Base-by-base conservation (phyloP, 495 filamentous ascomycete species). In the Pyrenopolyporus hunteri region DNA sequence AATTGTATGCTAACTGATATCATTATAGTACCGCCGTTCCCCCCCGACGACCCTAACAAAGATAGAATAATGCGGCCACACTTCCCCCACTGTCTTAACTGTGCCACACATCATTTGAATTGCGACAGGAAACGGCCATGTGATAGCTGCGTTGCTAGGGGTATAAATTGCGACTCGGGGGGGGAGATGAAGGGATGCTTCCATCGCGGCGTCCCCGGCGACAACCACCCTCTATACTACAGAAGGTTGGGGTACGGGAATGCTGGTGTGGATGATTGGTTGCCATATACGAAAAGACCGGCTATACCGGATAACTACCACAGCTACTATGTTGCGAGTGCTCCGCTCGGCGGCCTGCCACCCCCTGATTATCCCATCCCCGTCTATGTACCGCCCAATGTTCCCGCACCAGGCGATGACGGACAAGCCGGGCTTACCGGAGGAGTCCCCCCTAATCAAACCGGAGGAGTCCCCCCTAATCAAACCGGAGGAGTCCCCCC, bases 61-160 rank as follows among this genome's bases (percentile, higher is more conserved):
- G 1, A 4, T n/a, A n/a, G n/a, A n/a, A n/a, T n/a, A n/a, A n/a
- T n/a, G n/a, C n/a, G n/a, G n/a, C n/a, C n/a, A n/a, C n/a, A n/a
- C n/a, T n/a, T n/a, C n/a, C n/a, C 16, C 22, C 31, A 33, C 11
- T 29, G 11, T 6, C 0, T 9, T n/a, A n/a, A 13, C 1, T 54
- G 58, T 3, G 7, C n/a, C n/a, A n/a, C n/a, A n/a, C n/a, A n/a
- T n/a, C n/a, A n/a, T n/a, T n/a, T n/a, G n/a, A n/a, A n/a, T n/a
- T 63, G 60, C 6, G 60, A 63, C 8, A 25, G 67, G 0, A 66
- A 63, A 14, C 10, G 57, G 9, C 64, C 67, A 2, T 70, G 67
- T 16, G 43, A 64, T 19, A 10, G n/a, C 6, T 70, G 63, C 46
- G 20, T 61, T 8, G 3, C 7, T 0, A 14, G 9, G 2, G 13